These are phyloP conservation scores for Stephanocyclus meneghinianus DNA, from an alignment of 352 stramenopile species.

Conservation along the genomic window DNA sequence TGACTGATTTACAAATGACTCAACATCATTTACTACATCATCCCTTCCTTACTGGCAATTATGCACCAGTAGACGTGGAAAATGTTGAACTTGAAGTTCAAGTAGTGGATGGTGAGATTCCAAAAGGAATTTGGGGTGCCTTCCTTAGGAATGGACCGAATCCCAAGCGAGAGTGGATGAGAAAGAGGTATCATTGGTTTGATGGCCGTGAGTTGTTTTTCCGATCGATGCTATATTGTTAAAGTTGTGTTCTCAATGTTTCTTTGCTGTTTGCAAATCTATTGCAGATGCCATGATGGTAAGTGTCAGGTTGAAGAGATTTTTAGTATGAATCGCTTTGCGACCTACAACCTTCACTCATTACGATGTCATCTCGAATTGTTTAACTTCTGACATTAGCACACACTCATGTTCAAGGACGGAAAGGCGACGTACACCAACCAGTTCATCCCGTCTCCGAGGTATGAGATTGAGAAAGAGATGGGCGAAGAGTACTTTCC, in stretches of 20 bases:
- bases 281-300: constrained; percentile 42
- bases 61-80: constrained; percentile 51
- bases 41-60: constrained; percentile 51
- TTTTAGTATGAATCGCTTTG: neutral
- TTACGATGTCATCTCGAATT: neutral
- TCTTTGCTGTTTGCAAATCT: neutral
- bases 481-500: constrained; percentile 49
- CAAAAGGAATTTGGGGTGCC: constrained; percentile 38
- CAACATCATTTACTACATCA: constrained; percentile 27
- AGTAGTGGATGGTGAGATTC: constrained; percentile 52
- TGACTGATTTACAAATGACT: constrained; percentile 45
- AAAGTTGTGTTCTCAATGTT: neutral
- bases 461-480: constrained; percentile 49
- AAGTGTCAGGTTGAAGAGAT: neutral
- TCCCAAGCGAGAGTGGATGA: constrained; percentile 37
- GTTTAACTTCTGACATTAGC: constrained; percentile 5
- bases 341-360: neutral
- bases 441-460: constrained; percentile 55
- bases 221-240: neutral
- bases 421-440: constrained; percentile 59
- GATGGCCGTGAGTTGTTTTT: constrained; percentile 46
- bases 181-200: constrained; percentile 66
- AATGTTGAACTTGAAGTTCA: constrained; percentile 38
- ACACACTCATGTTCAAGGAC: constrained; percentile 52
- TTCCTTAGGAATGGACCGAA: constrained; percentile 60